Conservation (phyloP, 768 basidiomycete species). For the Lactarius psammicola region DNA sequence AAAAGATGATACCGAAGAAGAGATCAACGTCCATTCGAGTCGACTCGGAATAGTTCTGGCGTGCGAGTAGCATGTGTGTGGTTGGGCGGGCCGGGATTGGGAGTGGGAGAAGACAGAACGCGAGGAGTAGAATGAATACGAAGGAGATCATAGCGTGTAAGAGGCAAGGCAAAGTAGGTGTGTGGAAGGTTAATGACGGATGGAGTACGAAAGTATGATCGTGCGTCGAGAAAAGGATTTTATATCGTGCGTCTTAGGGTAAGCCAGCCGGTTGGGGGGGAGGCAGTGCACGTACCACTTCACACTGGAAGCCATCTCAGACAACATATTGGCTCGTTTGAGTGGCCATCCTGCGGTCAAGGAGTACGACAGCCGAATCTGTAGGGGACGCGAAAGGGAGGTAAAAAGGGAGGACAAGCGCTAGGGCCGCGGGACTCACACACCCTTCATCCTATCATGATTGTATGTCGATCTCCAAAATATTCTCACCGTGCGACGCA, state of each 20-base stretch:
- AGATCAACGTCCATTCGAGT: not conserved
- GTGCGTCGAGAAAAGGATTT: not conserved
- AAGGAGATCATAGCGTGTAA: not conserved
- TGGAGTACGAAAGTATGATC: not conserved
- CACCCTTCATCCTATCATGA: not conserved
- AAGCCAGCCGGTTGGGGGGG: not conserved
- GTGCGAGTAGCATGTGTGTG: not conserved
- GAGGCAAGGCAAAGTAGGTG: not conserved
- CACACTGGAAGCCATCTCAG: not conserved
- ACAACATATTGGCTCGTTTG: not conserved
- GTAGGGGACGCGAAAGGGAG: not conserved
- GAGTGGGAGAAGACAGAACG: not conserved
- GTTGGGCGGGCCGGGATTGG: not conserved
- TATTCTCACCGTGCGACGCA: not conserved
- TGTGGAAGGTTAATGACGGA: not conserved
- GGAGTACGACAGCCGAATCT: not conserved
- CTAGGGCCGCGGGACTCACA: not conserved
- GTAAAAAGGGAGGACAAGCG: not conserved
- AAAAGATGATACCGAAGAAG: not conserved
- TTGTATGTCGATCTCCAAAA: not conserved
- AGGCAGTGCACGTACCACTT: not conserved
- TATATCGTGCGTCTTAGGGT: not conserved
- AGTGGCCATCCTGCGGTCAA: not conserved
- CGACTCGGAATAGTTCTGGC: not conserved
- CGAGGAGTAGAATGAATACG: not conserved